These are phyloP conservation scores for Corymbia calophylla DNA, from an alignment of 441 rosid species.

Conservation along the genomic window DNA sequence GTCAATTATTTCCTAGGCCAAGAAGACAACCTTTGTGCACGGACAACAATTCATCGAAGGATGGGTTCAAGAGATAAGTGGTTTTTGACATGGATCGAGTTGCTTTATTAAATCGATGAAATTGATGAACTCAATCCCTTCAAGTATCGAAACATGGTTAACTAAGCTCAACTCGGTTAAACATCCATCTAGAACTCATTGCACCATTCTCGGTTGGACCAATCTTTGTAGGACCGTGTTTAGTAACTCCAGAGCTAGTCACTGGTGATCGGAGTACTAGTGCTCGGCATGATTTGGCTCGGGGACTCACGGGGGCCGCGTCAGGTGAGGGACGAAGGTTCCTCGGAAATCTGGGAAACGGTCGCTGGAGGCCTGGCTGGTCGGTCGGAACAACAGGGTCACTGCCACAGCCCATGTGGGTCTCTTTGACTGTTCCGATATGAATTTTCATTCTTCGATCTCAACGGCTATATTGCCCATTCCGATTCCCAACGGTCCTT, in stretches of 20 bases:
- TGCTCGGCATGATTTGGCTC: background rate
- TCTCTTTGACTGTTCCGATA: conserved; percentile 8
- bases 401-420: background rate
- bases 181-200: fast-evolving
- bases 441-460: background rate
- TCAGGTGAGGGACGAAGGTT: background rate
- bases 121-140: background rate
- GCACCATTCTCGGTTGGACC: fast-evolving
- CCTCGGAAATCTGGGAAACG: background rate
- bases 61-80: background rate
- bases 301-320: fast-evolving
- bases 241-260: background rate
- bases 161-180: fast-evolving
- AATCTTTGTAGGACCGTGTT: background rate
- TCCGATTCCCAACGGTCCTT: conserved; percentile 50
- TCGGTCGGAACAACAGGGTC: background rate
- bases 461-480: conserved; percentile 29
- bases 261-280: fast-evolving
- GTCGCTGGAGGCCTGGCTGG: background rate
- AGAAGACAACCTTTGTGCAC: background rate
- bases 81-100: background rate
- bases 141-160: background rate
- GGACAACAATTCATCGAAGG: background rate
- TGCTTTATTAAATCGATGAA: background rate
- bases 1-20: no score